These are phyloP conservation scores for Kluyveromyces starmeri DNA, from an alignment of 805 yeast species.

Conservation along the genomic window DNA sequence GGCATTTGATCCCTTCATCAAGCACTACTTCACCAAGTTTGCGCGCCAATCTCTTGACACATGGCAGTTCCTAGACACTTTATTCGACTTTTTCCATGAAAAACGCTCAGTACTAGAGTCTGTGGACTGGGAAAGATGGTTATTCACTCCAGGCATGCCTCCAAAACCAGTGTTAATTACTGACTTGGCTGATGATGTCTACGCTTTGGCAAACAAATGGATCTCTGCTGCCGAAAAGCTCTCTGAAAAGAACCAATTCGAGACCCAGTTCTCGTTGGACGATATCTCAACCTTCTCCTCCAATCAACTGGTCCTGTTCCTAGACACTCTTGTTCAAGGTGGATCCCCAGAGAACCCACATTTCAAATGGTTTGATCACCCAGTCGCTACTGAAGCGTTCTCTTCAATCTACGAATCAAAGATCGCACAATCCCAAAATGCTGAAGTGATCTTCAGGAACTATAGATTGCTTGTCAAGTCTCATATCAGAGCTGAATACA, in stretches of 20 bases:
- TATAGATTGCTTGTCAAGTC: slow-evolving; percentile 57
- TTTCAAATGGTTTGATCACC: slow-evolving; percentile 30
- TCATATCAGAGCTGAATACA: slow-evolving; percentile 37
- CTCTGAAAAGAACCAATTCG: slow-evolving; percentile 15
- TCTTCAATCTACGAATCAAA: slow-evolving; percentile 32
- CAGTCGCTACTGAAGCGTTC: slow-evolving; percentile 30
- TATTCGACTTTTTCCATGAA: slow-evolving; percentile 55
- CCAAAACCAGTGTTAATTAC: slow-evolving; percentile 81
- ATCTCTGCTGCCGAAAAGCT: slow-evolving; percentile 27
- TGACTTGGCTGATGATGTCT: slow-evolving; percentile 64
- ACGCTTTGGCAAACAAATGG: slow-evolving; percentile 62
- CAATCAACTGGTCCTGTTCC: slow-evolving; percentile 70
- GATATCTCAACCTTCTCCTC: slow-evolving; percentile 58
- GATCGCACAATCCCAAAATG: slow-evolving; percentile 51
- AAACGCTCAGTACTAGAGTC: slow-evolving; percentile 46
- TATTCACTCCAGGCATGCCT: slow-evolving; percentile 77
- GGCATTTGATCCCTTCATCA: slow-evolving; percentile 71
- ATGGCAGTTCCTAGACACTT: slow-evolving; percentile 65
- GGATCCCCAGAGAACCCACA: slow-evolving; percentile 10
- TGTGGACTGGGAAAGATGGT: slow-evolving; percentile 83
- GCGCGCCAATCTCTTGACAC: slow-evolving; percentile 69
- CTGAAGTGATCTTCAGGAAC: slow-evolving; percentile 78
- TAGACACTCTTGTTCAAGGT: slow-evolving; percentile 55
- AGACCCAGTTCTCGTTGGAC: slow-evolving; percentile 31
- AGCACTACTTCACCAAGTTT: slow-evolving; percentile 63